Evolutionary conservation across 371 early-diverging fungal genomes (phyloP).

Genomic region (Capillidium rhysosporum): DNA sequence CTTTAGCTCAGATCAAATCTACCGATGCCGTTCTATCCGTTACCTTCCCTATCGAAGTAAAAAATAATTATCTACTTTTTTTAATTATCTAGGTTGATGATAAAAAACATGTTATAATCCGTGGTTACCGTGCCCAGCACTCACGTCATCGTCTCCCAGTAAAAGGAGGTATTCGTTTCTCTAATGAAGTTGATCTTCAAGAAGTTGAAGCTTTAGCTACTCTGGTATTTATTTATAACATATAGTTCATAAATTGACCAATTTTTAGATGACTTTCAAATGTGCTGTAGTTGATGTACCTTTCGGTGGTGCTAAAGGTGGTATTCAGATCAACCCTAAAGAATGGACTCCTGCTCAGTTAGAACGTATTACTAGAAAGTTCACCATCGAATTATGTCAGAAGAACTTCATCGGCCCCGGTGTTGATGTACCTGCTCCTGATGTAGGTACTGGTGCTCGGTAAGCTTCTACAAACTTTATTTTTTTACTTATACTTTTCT

Average conservation of each 20-base stretch:
- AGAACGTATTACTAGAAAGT: slow-evolving; percentile 76
- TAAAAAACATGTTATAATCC: slow-evolving; percentile 51
- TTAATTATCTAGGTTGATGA: slow-evolving; percentile 26
- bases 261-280: slow-evolving; percentile 58
- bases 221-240: slow-evolving; percentile 10
- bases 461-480: background rate
- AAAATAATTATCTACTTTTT: background rate
- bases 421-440: slow-evolving; percentile 57
- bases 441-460: slow-evolving; percentile 57
- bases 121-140: slow-evolving; percentile 75
- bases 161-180: slow-evolving; percentile 20
- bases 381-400: slow-evolving; percentile 77
- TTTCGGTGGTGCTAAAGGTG: slow-evolving; percentile 9
- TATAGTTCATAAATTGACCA: background rate
- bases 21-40: slow-evolving; percentile 61
- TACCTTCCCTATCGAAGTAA: slow-evolving; percentile 53
- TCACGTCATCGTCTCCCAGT: slow-evolving; percentile 71
- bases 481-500: background rate
- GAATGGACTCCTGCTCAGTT: slow-evolving; percentile 37
- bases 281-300: slow-evolving; percentile 86
- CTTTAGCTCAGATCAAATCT: slow-evolving; percentile 58
- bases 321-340: slow-evolving; percentile 8
- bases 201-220: slow-evolving; percentile 66
- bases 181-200: slow-evolving; percentile 21
- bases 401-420: slow-evolving; percentile 50